Evolutionary conservation across 2,329 filamentous ascomycete species (phyloP).

Genomic region (Aspergillus sp.): DNA sequence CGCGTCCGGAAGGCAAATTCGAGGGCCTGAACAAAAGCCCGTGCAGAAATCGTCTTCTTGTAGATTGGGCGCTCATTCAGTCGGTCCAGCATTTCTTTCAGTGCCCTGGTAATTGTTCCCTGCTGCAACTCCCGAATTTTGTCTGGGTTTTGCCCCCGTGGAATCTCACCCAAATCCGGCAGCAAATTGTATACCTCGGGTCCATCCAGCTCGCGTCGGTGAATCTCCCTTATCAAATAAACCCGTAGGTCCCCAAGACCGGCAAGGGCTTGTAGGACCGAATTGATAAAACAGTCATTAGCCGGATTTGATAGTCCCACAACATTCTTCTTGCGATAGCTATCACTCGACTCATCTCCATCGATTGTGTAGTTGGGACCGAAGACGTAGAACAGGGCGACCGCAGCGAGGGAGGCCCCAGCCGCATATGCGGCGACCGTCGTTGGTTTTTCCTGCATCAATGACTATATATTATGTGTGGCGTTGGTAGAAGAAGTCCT

Average conservation of each 20-base stretch:
- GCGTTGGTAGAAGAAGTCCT: not conserved
- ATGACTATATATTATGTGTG: constrained; percentile 3
- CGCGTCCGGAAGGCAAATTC: constrained; percentile 83
- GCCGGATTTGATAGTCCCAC: constrained; percentile 86
- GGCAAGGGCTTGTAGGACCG: constrained; percentile 85
- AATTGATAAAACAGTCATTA: constrained; percentile 97
- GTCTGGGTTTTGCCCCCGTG: constrained; percentile 38
- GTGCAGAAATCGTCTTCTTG: constrained; percentile 86
- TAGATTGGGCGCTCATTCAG: constrained; percentile 92
- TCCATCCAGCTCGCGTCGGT: constrained; percentile 76
- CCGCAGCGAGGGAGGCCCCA: constrained; percentile 88
- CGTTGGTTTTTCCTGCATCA: constrained; percentile 76
- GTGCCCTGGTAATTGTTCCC: constrained; percentile 75
- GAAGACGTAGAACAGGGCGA: constrained; percentile 95
- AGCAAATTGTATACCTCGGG: constrained; percentile 67
- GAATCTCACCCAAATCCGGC: constrained; percentile 39
- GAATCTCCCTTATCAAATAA: constrained; percentile 88
- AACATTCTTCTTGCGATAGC: constrained; percentile 73
- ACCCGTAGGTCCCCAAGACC: constrained; percentile 82
- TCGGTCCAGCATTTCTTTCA: constrained; percentile 89
- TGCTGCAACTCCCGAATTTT: constrained; percentile 62
- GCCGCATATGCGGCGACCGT: constrained; percentile 90
- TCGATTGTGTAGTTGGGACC: constrained; percentile 96
- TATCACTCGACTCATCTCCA: constrained; percentile 60
- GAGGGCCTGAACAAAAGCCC: constrained; percentile 75